Base-by-base conservation (phyloP, 2,329 filamentous ascomycete species). In the Sclerotinia glacialis region DNA sequence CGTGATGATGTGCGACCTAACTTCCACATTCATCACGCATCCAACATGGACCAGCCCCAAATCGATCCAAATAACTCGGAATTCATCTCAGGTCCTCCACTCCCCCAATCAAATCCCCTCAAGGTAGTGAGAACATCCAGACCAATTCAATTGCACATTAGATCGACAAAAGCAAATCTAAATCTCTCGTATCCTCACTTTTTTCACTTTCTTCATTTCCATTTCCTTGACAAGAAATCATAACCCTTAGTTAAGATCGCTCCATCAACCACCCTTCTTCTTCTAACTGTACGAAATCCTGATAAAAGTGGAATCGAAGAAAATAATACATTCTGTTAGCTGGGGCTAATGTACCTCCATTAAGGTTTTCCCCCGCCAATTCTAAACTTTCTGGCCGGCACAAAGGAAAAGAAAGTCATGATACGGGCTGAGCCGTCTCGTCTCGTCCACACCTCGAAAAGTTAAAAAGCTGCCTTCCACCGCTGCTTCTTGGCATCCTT, bases 401-500 rank as follows among this genome's bases (percentile, higher is more conserved):
- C 37, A 37, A 37, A 37, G 12, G 9, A 37, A 37, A 37, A 3
- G 3, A 40, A 40, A 40, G 37, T 40, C 31, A 28, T 23, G 26
- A 47, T 59, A 47, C 56, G 56, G 56, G 56, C 56, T 59, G 26
- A 59, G 26, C 42, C 42, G 44, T 59, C 55, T 40, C 54, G 0
- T 37, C 37, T 37, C 37, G 37, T 28, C 37, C 37, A 31, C 14
- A 21, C 42, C 26, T 40, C 16, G 12, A 16, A 40, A 40, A 40
- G 34, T 55, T 40, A 55, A 55, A 26, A 59, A 46, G n/a, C 16
- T 59, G 18, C 16, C 44, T 59, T 59, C 42, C 56, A 59, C 42
- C 56, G 56, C 42, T n/a, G 42, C 56, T 59, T n/a, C 56, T 59
- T 59, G 56, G 56, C 56, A 44, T n/a, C 16, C 40, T 59, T 65